phyloP scores from a whole-genome alignment of 164 flowering plant species.

The Stephania yunnanensis region DNA sequence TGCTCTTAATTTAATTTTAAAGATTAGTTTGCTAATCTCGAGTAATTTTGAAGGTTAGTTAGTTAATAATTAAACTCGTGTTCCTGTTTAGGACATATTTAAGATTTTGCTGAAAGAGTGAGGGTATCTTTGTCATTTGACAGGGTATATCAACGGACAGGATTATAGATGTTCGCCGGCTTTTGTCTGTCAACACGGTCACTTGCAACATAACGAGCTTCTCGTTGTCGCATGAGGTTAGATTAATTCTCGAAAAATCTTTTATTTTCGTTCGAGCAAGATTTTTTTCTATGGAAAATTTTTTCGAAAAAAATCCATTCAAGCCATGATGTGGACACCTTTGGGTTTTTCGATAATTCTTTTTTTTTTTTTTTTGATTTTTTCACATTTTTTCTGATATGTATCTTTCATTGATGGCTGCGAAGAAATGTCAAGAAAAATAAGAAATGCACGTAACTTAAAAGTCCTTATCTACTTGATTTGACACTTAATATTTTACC shows the following conservation, averaged over 20 bases:
- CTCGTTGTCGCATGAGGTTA: conserved; percentile 88
- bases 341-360: not conserved
- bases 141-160: conserved; percentile 99
- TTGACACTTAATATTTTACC: too few species aligned
- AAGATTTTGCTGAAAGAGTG: not conserved
- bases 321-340: not conserved
- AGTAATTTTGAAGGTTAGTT: too few species aligned
- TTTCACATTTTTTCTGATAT: too few species aligned
- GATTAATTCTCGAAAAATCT: not conserved
- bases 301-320: not conserved
- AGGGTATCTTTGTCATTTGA: conserved; percentile 1
- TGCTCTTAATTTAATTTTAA: too few species aligned
- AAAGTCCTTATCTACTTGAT: not conserved
- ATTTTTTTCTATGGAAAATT: not conserved
- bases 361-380: not conserved
- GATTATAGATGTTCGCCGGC: conserved; percentile 80
- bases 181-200: conserved; percentile 55
- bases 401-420: not conserved
- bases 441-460: not conserved
- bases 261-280: not conserved
- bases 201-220: conserved; percentile 76
- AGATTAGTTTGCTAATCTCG: too few species aligned
- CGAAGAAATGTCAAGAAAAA: not conserved
- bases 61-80: too few species aligned
- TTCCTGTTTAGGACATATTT: not conserved